Percentiles rank a stretch among this genome's conserved stretches.
Conservation (phyloP, 2,329 filamentous ascomycete species). For the Phoma herbarum region DNA sequence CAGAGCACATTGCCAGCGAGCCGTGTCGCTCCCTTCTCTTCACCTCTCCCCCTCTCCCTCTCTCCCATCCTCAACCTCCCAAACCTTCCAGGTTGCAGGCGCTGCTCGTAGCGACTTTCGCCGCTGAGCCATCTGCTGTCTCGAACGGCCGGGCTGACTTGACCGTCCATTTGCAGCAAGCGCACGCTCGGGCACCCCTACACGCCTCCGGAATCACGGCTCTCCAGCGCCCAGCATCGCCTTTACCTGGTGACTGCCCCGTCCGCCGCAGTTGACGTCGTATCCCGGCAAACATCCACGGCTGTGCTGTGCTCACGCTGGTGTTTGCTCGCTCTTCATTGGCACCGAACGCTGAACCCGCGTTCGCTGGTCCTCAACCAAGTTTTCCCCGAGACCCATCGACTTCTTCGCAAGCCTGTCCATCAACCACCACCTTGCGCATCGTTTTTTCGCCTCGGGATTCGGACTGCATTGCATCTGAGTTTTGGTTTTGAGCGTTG, state of each 20-base stretch:
- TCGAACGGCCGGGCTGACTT: constrained; percentile 32
- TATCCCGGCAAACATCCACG: constrained; percentile 9
- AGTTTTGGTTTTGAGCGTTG: constrained; percentile 28
- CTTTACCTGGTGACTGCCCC: constrained; percentile 17
- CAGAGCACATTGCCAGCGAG: constrained; percentile 21
- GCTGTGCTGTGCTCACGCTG: constrained; percentile 25
- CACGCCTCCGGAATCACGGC: constrained; percentile 24
- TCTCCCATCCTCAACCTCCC: constrained; percentile 14
- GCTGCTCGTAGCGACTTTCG: constrained; percentile 32
- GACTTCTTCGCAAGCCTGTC: constrained; percentile 17
- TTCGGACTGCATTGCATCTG: constrained; percentile 22
- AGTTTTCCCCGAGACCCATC: constrained; percentile 4
- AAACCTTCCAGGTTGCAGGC: constrained; percentile 30
- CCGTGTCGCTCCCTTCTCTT: constrained; percentile 21
- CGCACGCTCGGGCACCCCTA: constrained; percentile 28
- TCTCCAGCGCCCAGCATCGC: constrained; percentile 20
- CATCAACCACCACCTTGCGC: constrained; percentile 14
- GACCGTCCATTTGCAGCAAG: constrained; percentile 19
- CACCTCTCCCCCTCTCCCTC: constrained; percentile 20
- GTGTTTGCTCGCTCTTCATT: constrained; percentile 10
- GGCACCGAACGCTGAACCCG: constrained; percentile 9
- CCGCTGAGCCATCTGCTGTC: constrained; percentile 31
- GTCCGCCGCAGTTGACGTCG: constrained; percentile 11
- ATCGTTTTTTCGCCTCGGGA: constrained; percentile 21
- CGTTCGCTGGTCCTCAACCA: constrained; percentile 16